These are phyloP conservation scores for Marsdenia floribunda DNA, from an alignment of 257 asterid genomes.

Conservation along the genomic window DNA sequence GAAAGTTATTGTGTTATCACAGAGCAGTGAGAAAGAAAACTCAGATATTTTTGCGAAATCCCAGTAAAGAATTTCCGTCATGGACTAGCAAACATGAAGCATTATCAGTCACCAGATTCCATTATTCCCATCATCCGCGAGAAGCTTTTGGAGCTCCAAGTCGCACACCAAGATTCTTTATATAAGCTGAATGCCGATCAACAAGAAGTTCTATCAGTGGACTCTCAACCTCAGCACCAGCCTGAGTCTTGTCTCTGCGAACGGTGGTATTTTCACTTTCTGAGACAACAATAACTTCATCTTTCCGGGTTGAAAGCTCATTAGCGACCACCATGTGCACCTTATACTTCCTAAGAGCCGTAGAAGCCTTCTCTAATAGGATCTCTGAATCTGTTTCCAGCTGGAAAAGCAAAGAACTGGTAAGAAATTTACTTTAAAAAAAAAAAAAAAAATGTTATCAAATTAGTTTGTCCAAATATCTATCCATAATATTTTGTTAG, in stretches of 20 bases:
- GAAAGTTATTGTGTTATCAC: neutral
- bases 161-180: slow-evolving; percentile 25
- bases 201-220: slow-evolving; percentile 61
- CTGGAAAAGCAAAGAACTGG: slow-evolving; percentile 25
- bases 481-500: neutral
- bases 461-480: neutral
- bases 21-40: neutral
- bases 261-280: slow-evolving; percentile 47
- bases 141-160: neutral
- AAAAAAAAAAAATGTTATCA: neutral
- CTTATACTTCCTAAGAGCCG: slow-evolving; percentile 65
- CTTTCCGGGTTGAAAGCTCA: slow-evolving; percentile 84
- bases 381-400: slow-evolving; percentile 82
- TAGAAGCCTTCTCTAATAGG: slow-evolving; percentile 71
- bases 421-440: neutral
- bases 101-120: neutral
- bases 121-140: neutral
- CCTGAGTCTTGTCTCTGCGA: slow-evolving; percentile 44
- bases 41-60: neutral
- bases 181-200: slow-evolving; percentile 59
- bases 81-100: neutral
- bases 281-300: slow-evolving; percentile 74
- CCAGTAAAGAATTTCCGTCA: neutral
- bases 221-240: slow-evolving; percentile 61
- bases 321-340: slow-evolving; percentile 96